Base-by-base conservation (phyloP, 1,284 basidiomycete genomes). In the Trichosporon sp. region DNA sequence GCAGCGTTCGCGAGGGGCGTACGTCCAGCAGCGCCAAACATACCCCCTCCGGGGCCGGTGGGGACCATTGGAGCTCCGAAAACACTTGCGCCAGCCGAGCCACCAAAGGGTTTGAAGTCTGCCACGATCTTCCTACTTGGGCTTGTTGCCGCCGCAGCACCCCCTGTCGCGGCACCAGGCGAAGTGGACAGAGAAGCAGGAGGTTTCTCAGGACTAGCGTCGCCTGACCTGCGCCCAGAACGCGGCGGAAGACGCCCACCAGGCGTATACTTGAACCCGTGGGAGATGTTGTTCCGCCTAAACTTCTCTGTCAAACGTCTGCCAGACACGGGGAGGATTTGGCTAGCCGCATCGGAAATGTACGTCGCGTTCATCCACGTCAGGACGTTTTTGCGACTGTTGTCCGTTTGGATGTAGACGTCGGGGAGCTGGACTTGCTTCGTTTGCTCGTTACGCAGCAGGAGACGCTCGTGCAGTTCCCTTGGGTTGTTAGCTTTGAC, bases 351-450 rank as follows among this genome's bases (percentile, higher is more conserved):
- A 29, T 91, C 87, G 0, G 84, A 81, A 61, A 99, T 80, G 46
- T 86, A 85, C 1, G 86, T 82, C 0, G 95, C 88, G 60, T 88
- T 85, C 74, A 85, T 87, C 84, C 95, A 98, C 1, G 92, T 87
- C 34, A 87, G 81, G 14, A 98, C 92, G 74, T 99, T 99, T 80
- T 95, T 91, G 68, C 85, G 84, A 9, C 92, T 89, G 77, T 95
- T 92, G 46, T 89, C 87, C 3, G 88, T 89, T 19, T 94, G 91
- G 69, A 89, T 89, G 82, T 95, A 98, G 73, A 99, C 98, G 73
- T 92, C 95, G 76, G 98, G 95, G 65, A 99, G 90, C 66, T 93
- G 88, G 52, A 99, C 88, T 70, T 94, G 93, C 84, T 96, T 98
- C 62, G 95, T 98, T 81, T 87, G 94, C 80, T 98, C 95, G 72